Evolutionary conservation across 495 filamentous ascomycete species (phyloP).

Genomic region (Copromyces sp.): DNA sequence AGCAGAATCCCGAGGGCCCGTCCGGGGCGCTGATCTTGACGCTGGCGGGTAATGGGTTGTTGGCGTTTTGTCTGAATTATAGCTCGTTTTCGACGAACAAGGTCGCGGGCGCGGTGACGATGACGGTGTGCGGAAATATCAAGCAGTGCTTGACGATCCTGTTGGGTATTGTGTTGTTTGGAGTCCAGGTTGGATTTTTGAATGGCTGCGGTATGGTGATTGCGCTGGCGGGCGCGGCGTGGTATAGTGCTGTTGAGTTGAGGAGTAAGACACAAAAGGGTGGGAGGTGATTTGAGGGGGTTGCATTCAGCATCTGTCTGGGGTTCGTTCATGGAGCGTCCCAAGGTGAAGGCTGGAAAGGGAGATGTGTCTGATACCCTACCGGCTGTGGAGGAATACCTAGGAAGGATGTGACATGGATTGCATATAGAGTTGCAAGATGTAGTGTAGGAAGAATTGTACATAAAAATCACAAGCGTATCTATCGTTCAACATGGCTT

Average conservation of each 20-base stretch:
- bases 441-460: background rate
- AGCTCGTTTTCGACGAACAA: constrained; percentile 48
- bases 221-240: constrained; percentile 37
- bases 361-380: background rate
- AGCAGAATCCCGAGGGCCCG: constrained; percentile 6
- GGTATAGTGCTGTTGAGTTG: constrained; percentile 36
- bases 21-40: constrained; percentile 13
- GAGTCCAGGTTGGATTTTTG: constrained; percentile 33
- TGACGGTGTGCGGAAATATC: constrained; percentile 48
- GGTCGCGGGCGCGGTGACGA: constrained; percentile 44
- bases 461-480: background rate
- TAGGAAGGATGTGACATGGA: background rate
- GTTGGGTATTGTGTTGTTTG: constrained; percentile 42
- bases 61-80: constrained; percentile 46
- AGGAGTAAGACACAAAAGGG: constrained; percentile 7
- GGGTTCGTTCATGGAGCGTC: background rate
- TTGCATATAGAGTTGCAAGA: background rate
- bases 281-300: background rate
- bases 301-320: background rate
- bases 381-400: background rate
- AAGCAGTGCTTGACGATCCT: constrained; percentile 51
- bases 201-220: constrained; percentile 38
- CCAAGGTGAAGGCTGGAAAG: background rate
- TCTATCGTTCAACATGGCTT: background rate
- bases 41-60: constrained; percentile 36